phyloP scores from a whole-genome alignment of 2,329 filamentous ascomycete species.

The Ophiocordyceps camponoti-floridani region DNA sequence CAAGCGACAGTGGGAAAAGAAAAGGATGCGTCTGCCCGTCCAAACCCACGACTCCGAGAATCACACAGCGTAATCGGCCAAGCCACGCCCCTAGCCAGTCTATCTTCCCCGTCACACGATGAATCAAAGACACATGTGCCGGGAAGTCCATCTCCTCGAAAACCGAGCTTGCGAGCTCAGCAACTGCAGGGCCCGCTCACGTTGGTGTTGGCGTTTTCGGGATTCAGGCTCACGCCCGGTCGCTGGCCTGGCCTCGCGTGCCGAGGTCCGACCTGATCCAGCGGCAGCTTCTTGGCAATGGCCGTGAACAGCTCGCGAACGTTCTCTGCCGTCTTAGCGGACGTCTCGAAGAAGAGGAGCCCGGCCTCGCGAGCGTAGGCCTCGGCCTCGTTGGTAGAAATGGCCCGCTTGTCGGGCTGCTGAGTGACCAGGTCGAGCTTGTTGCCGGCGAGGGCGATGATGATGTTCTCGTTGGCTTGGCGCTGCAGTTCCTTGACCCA shows the following conservation, averaged over 20 bases:
- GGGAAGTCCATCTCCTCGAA: constrained; percentile 2
- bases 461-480: constrained; percentile 98
- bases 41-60: constrained; percentile 23
- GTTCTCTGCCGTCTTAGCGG: constrained; percentile 92
- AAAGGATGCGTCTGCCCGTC: constrained; percentile 19
- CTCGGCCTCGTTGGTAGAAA: constrained; percentile 75
- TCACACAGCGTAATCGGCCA: constrained; percentile 15
- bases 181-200: constrained; percentile 37
- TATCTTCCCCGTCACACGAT: constrained; percentile 8
- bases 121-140: constrained; percentile 6
- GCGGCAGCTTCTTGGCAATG: constrained; percentile 91
- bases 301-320: constrained; percentile 91
- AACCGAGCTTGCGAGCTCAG: constrained; percentile 11
- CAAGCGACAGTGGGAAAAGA: constrained; percentile 8
- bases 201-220: constrained; percentile 40
- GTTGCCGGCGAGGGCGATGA: constrained; percentile 95
- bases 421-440: constrained; percentile 93
- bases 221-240: constrained; percentile 37
- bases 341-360: constrained; percentile 95
- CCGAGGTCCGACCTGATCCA: constrained; percentile 88
- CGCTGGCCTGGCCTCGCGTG: constrained; percentile 53
- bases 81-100: constrained; percentile 10
- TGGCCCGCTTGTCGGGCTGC: constrained; percentile 88
- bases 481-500: constrained; percentile 99
- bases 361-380: constrained; percentile 88